Base-by-base conservation (phyloP, 1,284 basidiomycete genomes). In the Melampsora occidentalis region DNA sequence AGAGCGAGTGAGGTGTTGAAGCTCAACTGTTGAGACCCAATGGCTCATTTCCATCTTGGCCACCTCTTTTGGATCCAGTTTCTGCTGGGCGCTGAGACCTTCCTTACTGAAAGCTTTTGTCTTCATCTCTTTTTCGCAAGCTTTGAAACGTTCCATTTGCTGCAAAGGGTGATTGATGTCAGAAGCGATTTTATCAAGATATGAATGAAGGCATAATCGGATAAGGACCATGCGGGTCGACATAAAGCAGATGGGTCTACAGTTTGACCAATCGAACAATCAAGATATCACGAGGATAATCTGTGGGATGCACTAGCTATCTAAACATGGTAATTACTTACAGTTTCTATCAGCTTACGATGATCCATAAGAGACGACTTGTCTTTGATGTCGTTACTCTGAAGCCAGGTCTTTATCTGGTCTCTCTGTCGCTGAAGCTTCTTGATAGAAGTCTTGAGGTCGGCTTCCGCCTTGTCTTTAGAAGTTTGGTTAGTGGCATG, bases 91-190 rank as follows among this genome's bases (percentile, higher is more conserved):
- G 79, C 92, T 97, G 48, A 99, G 88, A 49, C 97, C 97, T 84
- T 98, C 97, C 84, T 99, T 99, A 42, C 95, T 98, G 85, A 99
- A 99, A 0, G 97, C 97, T 84, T 99, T 99, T 78, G 97, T 99
- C 88, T 99, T 99, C 94, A 99, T 98, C 85, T 99, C 97, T 86
- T 99, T 99, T 86, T 99, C 97, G 84, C 94, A 93, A 31, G 96
- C 96, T 83, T 99, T 99, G 89, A 99, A 99, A 82, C 93, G 94
- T 86, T 99, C 97, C 97, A 99, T 99, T 97, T 99, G 97, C 95
- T 98, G 84, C 78, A 79, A 22, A 76, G 0, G 18, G 35, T 51
- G 48, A 22, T 20, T n/a, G n/a, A 33, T 51, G 46, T 28, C 35
- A 62, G 78, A 80, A 61, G 67, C 76, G 79, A 79, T 77, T 71